Conservation (phyloP, 257 asterid species). For the Plectranthus barbatus region DNA sequence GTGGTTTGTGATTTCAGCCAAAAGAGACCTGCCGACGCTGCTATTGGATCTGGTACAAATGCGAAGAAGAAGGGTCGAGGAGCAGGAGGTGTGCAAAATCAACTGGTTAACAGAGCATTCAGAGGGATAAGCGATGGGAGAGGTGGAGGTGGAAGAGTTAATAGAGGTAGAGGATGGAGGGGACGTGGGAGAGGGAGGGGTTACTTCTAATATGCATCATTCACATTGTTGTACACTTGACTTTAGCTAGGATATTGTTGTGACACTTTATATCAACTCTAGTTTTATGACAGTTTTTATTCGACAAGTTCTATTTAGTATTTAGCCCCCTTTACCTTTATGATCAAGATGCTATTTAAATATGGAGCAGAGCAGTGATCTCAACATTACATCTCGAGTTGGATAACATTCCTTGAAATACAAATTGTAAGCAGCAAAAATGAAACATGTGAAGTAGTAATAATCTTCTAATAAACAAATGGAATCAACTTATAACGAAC, state of each 20-base stretch:
- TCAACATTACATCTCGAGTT: no score
- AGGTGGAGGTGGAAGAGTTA: slow-evolving; percentile 46
- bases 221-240: slow-evolving; percentile 25
- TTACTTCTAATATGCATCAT: slow-evolving; percentile 8
- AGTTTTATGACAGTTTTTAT: neutral
- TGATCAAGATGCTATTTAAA: no score
- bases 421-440: no score
- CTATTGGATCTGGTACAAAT: slow-evolving; percentile 37
- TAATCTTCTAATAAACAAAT: slow-evolving; percentile 52
- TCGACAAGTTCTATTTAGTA: neutral
- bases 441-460: neutral
- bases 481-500: slow-evolving; percentile 79
- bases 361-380: no score
- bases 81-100: slow-evolving; percentile 52
- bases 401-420: no score
- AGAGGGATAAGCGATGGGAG: slow-evolving; percentile 46
- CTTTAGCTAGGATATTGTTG: slow-evolving; percentile 12
- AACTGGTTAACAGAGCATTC: slow-evolving; percentile 68
- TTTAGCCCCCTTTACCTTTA: no score
- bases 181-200: slow-evolving; percentile 52
- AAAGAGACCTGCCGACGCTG: slow-evolving; percentile 39
- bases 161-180: slow-evolving; percentile 53
- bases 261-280: neutral
- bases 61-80: slow-evolving; percentile 63
- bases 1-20: slow-evolving; percentile 35